Evolutionary conservation across 345 rosid species (phyloP).

Genomic region (Ailanthus altissimus): DNA sequence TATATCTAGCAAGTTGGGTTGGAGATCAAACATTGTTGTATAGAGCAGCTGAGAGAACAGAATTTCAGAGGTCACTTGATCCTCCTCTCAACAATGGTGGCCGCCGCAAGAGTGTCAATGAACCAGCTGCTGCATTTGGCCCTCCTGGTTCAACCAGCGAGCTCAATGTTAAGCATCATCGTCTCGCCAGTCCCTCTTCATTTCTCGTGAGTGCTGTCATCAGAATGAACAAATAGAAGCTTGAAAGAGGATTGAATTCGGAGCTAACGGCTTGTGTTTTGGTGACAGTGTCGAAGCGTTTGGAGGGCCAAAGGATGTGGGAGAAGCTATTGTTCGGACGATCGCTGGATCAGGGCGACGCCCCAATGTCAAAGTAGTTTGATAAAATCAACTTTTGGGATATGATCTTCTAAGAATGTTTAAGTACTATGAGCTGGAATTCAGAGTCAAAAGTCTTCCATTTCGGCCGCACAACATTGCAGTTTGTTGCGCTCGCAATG

Average conservation of each 20-base stretch:
- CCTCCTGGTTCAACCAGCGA: slow-evolving; percentile 89
- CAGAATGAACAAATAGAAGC: background rate
- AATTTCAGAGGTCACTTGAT: slow-evolving; percentile 67
- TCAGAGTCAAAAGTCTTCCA: slow-evolving; percentile 66
- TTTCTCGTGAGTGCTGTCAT: slow-evolving; percentile 66
- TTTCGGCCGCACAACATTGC: slow-evolving; percentile 75
- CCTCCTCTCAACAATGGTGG: slow-evolving; percentile 42
- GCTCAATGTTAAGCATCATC: slow-evolving; percentile 87
- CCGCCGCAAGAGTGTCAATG: slow-evolving; percentile 51
- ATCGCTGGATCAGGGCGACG: slow-evolving; percentile 54
- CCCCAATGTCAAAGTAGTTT: slow-evolving; percentile 54
- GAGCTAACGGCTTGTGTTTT: background rate
- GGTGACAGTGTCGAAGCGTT: slow-evolving; percentile 71
- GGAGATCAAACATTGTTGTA: slow-evolving; percentile 80
- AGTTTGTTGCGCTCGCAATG: slow-evolving; percentile 57
- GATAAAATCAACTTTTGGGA: slow-evolving; percentile 52
- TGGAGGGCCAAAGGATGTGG: slow-evolving; percentile 82
- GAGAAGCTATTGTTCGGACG: slow-evolving; percentile 65
- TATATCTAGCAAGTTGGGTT: slow-evolving; percentile 77
- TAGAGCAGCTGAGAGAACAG: slow-evolving; percentile 66
- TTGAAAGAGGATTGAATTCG: background rate
- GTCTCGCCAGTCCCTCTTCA: slow-evolving; percentile 70
- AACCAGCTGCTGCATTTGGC: slow-evolving; percentile 81
- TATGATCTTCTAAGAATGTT: slow-evolving; percentile 46
- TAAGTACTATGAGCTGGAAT: slow-evolving; percentile 73